Percentiles rank a stretch among this genome's conserved stretches.
These are phyloP conservation scores for Diaporthe nobilis DNA, from an alignment of 2,329 filamentous ascomycete genomes.

Conservation along the genomic window DNA sequence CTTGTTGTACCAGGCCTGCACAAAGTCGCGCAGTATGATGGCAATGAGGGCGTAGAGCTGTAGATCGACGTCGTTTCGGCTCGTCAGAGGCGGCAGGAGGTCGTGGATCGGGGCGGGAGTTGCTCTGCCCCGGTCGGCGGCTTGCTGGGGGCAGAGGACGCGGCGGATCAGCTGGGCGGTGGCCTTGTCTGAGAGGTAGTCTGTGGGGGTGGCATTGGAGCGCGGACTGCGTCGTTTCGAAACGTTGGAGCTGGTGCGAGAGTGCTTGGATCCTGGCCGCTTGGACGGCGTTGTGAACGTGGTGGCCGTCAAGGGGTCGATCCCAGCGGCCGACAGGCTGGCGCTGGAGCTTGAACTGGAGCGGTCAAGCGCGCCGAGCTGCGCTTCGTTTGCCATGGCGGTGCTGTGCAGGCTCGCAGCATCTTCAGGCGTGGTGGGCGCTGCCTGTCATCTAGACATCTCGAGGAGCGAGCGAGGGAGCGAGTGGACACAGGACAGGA, in stretches of 20 bases:
- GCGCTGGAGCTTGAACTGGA: slow-evolving; percentile 31
- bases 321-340: slow-evolving; percentile 27
- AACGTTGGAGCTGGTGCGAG: slow-evolving; percentile 46
- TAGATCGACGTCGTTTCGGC: slow-evolving; percentile 92
- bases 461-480: not conserved
- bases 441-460: not conserved
- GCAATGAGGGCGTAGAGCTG: slow-evolving; percentile 94
- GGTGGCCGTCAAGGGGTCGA: slow-evolving; percentile 31
- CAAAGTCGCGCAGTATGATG: slow-evolving; percentile 89
- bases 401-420: slow-evolving; percentile 30
- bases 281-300: slow-evolving; percentile 44
- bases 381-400: slow-evolving; percentile 40
- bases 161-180: slow-evolving; percentile 86
- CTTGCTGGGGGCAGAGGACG: slow-evolving; percentile 82
- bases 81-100: slow-evolving; percentile 90
- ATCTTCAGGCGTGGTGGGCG: slow-evolving; percentile 17
- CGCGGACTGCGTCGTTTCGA: slow-evolving; percentile 37
- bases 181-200: slow-evolving; percentile 81
- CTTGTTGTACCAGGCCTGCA: slow-evolving; percentile 92
- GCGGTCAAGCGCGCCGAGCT: slow-evolving; percentile 35
- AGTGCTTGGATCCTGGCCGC: slow-evolving; percentile 46
- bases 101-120: slow-evolving; percentile 78
- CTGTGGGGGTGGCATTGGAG: slow-evolving; percentile 49
- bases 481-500: not conserved
- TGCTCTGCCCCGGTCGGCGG: slow-evolving; percentile 68